Conservation (phyloP, 2,329 filamentous ascomycete genomes). For the Cadophora luteo-olivacea region DNA sequence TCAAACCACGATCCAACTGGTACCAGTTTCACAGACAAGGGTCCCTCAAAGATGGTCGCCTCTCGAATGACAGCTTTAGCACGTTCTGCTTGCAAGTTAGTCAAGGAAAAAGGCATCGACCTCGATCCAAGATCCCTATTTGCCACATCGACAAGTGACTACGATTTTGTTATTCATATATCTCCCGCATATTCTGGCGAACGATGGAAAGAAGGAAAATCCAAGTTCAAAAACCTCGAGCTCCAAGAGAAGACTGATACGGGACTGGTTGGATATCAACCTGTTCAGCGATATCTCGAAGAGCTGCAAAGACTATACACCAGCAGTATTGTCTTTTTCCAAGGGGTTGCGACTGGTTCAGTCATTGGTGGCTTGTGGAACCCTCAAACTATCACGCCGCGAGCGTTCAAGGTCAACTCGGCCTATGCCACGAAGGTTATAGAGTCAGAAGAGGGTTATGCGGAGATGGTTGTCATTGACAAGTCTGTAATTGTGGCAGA, state of each 20-base stretch:
- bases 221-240: conserved; percentile 83
- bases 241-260: conserved; percentile 54
- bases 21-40: conserved; percentile 77
- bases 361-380: conserved; percentile 71
- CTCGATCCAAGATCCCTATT: conserved; percentile 71
- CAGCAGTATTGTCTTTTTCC: conserved; percentile 80
- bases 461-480: conserved; percentile 66
- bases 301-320: conserved; percentile 74
- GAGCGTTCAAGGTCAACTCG: conserved; percentile 74
- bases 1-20: conserved; percentile 81
- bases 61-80: conserved; percentile 83
- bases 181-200: conserved; percentile 43
- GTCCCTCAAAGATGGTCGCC: conserved; percentile 82
- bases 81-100: conserved; percentile 71
- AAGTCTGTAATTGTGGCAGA: conserved; percentile 72
- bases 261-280: conserved; percentile 61
- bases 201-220: conserved; percentile 47
- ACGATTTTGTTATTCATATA: conserved; percentile 84
- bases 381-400: conserved; percentile 50
- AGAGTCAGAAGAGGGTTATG: conserved; percentile 49
- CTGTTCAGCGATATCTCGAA: conserved; percentile 65
- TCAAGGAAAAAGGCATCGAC: conserved; percentile 58
- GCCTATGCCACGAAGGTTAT: conserved; percentile 66
- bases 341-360: conserved; percentile 63
- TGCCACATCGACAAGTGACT: conserved; percentile 74